Conservation (phyloP, 2,329 filamentous ascomycete species). For the Nigrospora osmanthi region DNA sequence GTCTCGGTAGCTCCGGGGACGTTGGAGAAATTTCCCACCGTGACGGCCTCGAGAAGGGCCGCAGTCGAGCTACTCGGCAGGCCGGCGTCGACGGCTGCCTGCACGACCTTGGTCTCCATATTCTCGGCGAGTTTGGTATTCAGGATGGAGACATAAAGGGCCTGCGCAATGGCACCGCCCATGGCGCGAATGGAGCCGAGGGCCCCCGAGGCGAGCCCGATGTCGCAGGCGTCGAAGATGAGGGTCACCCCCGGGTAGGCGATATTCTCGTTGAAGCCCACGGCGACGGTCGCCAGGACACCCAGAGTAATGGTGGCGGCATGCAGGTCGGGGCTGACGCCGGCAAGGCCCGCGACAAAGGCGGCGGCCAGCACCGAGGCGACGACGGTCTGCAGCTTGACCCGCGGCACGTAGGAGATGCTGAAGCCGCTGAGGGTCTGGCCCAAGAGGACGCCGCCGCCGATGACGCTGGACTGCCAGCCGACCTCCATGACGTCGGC, state of each 20-base stretch:
- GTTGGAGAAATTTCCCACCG: too few relatives aligned
- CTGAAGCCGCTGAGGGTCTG: slow-evolving; percentile 26
- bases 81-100: slow-evolving; percentile 25
- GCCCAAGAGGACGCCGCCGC: slow-evolving; percentile 31
- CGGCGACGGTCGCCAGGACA: slow-evolving; percentile 18
- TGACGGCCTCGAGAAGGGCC: slow-evolving; percentile 12
- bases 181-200: slow-evolving; percentile 36
- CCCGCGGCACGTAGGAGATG: slow-evolving; percentile 26
- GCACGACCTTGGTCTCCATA: slow-evolving; percentile 22
- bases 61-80: slow-evolving; percentile 23
- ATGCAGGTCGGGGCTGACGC: slow-evolving; percentile 18
- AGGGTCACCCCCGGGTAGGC: slow-evolving; percentile 34
- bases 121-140: slow-evolving; percentile 24
- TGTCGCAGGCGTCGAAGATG: slow-evolving; percentile 37
- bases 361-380: slow-evolving; percentile 20
- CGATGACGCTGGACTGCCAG: slow-evolving; percentile 31
- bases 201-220: slow-evolving; percentile 34
- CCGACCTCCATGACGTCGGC: slow-evolving; percentile 27
- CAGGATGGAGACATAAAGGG: slow-evolving; percentile 28
- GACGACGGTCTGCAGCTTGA: slow-evolving; percentile 25
- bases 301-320: slow-evolving; percentile 23
- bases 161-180: slow-evolving; percentile 27
- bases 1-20: too few relatives aligned
- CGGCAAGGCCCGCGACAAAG: slow-evolving; percentile 23
- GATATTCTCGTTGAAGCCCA: slow-evolving; percentile 31